Percentiles rank a stretch among this genome's conserved stretches.
phyloP scores from a whole-genome alignment of 495 filamentous ascomycete genomes.

The Annulohypoxylon maeteangense region DNA sequence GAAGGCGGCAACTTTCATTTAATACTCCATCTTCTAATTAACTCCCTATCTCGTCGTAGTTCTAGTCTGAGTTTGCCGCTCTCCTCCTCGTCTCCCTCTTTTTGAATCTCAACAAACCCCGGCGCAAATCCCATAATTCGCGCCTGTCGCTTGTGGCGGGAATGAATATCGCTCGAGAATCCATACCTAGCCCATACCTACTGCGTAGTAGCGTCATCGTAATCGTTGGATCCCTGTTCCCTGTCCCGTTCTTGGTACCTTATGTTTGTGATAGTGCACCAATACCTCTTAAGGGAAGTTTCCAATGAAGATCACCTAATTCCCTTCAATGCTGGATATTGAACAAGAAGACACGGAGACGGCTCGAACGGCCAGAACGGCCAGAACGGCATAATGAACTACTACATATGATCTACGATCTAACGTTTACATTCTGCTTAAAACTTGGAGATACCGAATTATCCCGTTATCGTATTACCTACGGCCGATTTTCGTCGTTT shows the following conservation, averaged over 20 bases:
- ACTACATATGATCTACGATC: background rate
- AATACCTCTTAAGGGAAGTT: constrained; percentile 22
- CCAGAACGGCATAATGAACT: too few species aligned
- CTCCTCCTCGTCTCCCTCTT: background rate
- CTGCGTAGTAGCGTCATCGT: constrained; percentile 35
- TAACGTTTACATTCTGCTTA: background rate
- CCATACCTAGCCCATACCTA: constrained; percentile 14
- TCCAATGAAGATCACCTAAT: constrained; percentile 31
- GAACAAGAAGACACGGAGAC: constrained; percentile 12
- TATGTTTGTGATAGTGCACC: constrained; percentile 35
- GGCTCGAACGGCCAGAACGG: too few species aligned
- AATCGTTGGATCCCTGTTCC: constrained; percentile 33
- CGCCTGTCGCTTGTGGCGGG: constrained; percentile 37
- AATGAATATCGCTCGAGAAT: constrained; percentile 31
- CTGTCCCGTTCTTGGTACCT: constrained; percentile 31
- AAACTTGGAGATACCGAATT: constrained; percentile 5
- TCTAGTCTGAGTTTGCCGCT: background rate
- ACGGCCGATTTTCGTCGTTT: constrained; percentile 6
- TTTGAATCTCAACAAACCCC: constrained; percentile 3
- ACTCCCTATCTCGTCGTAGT: constrained; percentile 10
- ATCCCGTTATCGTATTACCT: constrained; percentile 13
- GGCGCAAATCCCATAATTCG: constrained; percentile 3
- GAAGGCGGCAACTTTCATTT: background rate
- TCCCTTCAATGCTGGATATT: constrained; percentile 12
- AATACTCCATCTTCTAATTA: background rate